phyloP scores from a whole-genome alignment of 129 eudicot genomes.

The Mikania micrantha region DNA sequence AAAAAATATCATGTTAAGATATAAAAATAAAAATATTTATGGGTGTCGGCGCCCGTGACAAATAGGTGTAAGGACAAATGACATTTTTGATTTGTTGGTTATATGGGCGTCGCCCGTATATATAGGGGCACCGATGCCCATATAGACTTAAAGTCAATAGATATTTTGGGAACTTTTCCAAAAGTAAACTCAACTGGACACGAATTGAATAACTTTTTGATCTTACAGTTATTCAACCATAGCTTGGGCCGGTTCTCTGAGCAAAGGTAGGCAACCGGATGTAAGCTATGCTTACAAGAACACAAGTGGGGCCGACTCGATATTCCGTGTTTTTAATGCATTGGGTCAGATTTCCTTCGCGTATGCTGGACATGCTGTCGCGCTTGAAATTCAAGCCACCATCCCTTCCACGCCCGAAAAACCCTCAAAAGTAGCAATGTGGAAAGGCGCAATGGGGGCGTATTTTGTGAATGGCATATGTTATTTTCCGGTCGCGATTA shows the following conservation, averaged over 20 bases:
- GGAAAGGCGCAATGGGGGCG: slow-evolving; percentile 85
- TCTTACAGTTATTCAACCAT: slow-evolving; percentile 78
- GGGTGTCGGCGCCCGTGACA: too few species aligned
- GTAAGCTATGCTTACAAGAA: slow-evolving; percentile 71
- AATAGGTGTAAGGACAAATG: too few species aligned
- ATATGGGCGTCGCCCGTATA: too few species aligned
- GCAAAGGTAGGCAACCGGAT: slow-evolving; percentile 49
- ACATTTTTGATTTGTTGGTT: too few species aligned
- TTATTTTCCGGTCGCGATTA: slow-evolving; percentile 83
- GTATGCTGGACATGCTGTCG: slow-evolving; percentile 89
- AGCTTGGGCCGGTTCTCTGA: slow-evolving; percentile 89
- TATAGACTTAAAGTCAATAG: too few species aligned
- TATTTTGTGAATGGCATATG: slow-evolving; percentile 69
- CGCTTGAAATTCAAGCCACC: slow-evolving; percentile 88
- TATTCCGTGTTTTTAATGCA: slow-evolving; percentile 75
- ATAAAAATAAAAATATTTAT: too few species aligned
- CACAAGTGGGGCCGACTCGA: slow-evolving; percentile 49
- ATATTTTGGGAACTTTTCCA: too few species aligned
- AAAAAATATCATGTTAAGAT: too few species aligned
- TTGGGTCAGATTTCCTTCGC: slow-evolving; percentile 84
- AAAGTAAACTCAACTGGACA: not conserved
- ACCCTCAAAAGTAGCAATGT: slow-evolving; percentile 80
- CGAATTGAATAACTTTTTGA: not conserved
- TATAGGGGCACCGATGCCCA: too few species aligned
- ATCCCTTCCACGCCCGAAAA: slow-evolving; percentile 85